phyloP scores from a whole-genome alignment of 2,329 filamentous ascomycete species.

The Davidsoniella virescens region DNA sequence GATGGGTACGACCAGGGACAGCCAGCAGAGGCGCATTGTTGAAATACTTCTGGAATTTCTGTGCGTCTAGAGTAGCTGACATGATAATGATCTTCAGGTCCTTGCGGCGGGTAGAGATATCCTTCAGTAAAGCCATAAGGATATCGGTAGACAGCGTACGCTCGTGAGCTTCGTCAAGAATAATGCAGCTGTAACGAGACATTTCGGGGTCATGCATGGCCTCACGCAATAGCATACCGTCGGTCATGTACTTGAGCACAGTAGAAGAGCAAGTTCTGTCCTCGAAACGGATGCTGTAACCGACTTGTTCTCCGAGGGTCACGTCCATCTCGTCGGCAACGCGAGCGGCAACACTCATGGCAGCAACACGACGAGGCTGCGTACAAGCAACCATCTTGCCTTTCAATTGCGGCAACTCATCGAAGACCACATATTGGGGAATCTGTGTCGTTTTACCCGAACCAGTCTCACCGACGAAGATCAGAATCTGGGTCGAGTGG shows the following conservation, averaged over 20 bases:
- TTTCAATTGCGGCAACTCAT: constrained; percentile 76
- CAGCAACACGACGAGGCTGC: constrained; percentile 90
- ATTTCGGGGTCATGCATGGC: constrained; percentile 92
- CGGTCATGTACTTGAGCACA: constrained; percentile 98
- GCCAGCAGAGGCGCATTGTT: constrained; percentile 83
- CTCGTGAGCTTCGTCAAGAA: constrained; percentile 97
- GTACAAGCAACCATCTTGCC: constrained; percentile 93
- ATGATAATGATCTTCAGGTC: constrained; percentile 99
- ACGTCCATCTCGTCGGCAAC: constrained; percentile 96
- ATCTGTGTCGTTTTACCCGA: constrained; percentile 99
- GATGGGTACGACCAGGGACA: constrained; percentile 86
- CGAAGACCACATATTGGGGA: constrained; percentile 92
- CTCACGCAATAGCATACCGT: constrained; percentile 93
- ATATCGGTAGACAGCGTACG: constrained; percentile 94
- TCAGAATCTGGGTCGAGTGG: constrained; percentile 86
- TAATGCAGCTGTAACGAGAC: constrained; percentile 88
- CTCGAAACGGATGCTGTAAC: constrained; percentile 98
- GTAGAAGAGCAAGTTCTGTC: constrained; percentile 81
- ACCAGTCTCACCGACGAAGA: constrained; percentile 97
- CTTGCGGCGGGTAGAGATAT: constrained; percentile 62
- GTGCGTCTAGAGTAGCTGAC: constrained; percentile 90
- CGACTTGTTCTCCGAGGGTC: constrained; percentile 79
- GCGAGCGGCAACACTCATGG: constrained; percentile 97
- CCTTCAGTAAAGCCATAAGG: constrained; percentile 89
- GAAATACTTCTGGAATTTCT: constrained; percentile 98